Evolutionary conservation across 805 yeast species (phyloP), one percentile per base, ranked within the genome.

Genomic region (Sugiyamaella valdiviana): DNA sequence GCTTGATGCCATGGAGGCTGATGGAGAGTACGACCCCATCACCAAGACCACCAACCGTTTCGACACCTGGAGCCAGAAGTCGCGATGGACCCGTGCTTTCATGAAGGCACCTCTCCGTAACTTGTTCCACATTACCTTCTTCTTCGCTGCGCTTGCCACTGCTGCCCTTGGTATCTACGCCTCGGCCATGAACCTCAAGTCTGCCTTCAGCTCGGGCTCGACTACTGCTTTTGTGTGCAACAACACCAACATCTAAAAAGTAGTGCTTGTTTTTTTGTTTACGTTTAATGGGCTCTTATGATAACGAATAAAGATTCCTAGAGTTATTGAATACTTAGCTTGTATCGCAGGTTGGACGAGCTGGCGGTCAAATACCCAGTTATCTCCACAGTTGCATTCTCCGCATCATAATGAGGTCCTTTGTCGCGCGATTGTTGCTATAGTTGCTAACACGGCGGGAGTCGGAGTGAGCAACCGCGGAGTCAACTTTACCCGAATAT

Each of bases 1-100:
- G 49, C 42, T 61, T 45, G 55, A 51, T 46, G 66, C 66, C 14
- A 57, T 58, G 26, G 60, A 60, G 51, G 67, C 63, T 19, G 65
- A 57, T 32, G 57, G 57, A 9, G 51, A 52, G 16, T 57, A 50
- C 44, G 59, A 57, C 26, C 61, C 60, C 14, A 35, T 49, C 32
- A 50, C 50, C 40, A 55, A 53, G 46, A 42, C 36, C 7, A 44
- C 51, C 36, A 51, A 51, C 36, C 51, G 60, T 44, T 17, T 51
- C 24, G 70, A 58, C 62, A 53, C 51, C 47, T 71, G 62, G 70
- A 60, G 40, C 52, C 51, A 49, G 48, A 49, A 47, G 50, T 62
- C 71, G 16, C 66, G 73, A 39, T 66, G 70, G 70, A 54, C 47
- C 48, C 65, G 71, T 42, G 70, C 61, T 5, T 36, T 57, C 36